Evolutionary conservation across 2,329 filamentous ascomycete genomes (phyloP).

Genomic region (Talaromyces sp.): DNA sequence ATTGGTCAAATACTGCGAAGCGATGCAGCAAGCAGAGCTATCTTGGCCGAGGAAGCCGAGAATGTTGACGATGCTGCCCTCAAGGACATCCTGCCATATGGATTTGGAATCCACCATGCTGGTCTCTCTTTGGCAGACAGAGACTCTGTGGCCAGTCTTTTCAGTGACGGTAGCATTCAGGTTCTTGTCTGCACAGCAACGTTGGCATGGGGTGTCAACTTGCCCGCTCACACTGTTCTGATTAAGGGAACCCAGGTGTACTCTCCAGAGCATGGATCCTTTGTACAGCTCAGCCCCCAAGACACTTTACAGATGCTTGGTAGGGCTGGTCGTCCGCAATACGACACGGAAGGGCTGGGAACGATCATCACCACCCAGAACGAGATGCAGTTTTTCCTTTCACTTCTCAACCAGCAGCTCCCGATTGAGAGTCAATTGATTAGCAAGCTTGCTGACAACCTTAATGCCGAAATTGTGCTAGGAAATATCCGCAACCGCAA

Average conservation of each 20-base stretch:
- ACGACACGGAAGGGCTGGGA: conserved; percentile 94
- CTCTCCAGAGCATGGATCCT: conserved; percentile 96
- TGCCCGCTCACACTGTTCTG: conserved; percentile 95
- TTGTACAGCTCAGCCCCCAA: conserved; percentile 95
- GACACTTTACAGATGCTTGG: conserved; percentile 98
- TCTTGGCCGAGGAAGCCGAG: conserved; percentile 77
- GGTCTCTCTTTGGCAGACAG: conserved; percentile 95
- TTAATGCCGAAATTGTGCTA: conserved; percentile 93
- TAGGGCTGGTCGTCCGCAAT: conserved; percentile 92
- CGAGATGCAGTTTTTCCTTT: conserved; percentile 96
- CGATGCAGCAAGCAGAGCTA: conserved; percentile 85
- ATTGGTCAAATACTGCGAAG: conserved; percentile 92
- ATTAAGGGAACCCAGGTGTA: conserved; percentile 99
- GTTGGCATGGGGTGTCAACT: conserved; percentile 97
- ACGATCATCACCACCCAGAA: conserved; percentile 96
- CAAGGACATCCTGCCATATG: conserved; percentile 91
- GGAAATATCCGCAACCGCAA: conserved; percentile 88
- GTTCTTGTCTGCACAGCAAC: conserved; percentile 96
- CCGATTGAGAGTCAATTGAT: conserved; percentile 97
- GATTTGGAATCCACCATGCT: conserved; percentile 96
- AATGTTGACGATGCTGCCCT: conserved; percentile 79
- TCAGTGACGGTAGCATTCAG: conserved; percentile 83
- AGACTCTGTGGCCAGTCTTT: conserved; percentile 90
- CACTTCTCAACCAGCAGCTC: conserved; percentile 90
- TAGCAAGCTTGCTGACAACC: conserved; percentile 86